phyloP scores from a whole-genome alignment of 1,284 basidiomycete species.

The Rhizoctonia solani region DNA sequence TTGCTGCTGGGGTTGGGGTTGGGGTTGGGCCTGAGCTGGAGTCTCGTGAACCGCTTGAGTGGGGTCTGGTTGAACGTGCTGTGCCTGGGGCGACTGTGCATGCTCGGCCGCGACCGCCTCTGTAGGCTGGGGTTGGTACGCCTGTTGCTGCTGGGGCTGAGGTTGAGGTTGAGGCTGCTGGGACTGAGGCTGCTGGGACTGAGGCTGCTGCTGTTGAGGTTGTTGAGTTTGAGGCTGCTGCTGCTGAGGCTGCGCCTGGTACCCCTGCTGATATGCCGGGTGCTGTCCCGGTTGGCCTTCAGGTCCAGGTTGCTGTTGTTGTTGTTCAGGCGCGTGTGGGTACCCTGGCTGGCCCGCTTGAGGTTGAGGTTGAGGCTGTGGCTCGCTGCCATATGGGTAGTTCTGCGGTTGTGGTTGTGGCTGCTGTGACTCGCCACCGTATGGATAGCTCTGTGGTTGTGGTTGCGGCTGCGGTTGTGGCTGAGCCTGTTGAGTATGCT shows the following conservation, averaged over 20 bases:
- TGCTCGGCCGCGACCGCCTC: slow-evolving; percentile 31
- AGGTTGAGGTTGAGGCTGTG: neutral
- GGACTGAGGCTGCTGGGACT: slow-evolving; percentile 35
- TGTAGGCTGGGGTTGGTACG: slow-evolving; percentile 35
- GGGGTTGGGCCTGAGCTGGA: slow-evolving; percentile 43
- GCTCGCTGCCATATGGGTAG: slow-evolving; percentile 18
- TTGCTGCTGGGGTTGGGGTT: slow-evolving; percentile 42
- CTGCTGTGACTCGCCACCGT: slow-evolving; percentile 5
- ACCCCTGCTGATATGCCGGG: slow-evolving; percentile 46
- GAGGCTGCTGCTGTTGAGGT: slow-evolving; percentile 36
- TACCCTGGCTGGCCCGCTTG: slow-evolving; percentile 33
- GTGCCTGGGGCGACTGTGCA: slow-evolving; percentile 30
- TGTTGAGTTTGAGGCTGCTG: slow-evolving; percentile 45
- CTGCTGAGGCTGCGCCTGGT: slow-evolving; percentile 40
- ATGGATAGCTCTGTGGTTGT: slow-evolving; percentile 21
- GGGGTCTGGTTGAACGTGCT: slow-evolving; percentile 23
- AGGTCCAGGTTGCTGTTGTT: slow-evolving; percentile 4
- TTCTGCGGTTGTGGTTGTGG: slow-evolving; percentile 15
- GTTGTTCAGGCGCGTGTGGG: neutral
- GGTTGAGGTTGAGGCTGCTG: slow-evolving; percentile 40
- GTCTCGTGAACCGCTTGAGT: slow-evolving; percentile 36
- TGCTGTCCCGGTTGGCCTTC: neutral
- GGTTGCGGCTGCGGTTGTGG: slow-evolving; percentile 6
- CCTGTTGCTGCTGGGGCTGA: slow-evolving; percentile 38
- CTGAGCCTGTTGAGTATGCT: slow-evolving; percentile 6